A percentile compares a stretch with the other conserved stretches of the same genome.
These are phyloP conservation scores for Umbelopsis sp. DNA, from an alignment of 192 early-diverging fungal genomes.

Conservation along the genomic window DNA sequence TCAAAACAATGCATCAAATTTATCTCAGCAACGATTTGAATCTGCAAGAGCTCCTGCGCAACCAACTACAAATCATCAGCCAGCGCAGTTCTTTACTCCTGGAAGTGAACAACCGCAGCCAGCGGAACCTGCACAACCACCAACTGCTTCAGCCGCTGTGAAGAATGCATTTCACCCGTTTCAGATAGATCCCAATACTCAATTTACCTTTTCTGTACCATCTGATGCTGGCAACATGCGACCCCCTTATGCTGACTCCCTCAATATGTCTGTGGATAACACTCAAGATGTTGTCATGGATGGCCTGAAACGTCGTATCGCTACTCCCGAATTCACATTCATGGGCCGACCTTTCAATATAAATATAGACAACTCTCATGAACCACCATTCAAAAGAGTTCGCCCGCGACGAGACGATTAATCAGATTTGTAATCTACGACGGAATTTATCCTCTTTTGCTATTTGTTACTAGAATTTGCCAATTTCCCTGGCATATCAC, in stretches of 20 bases:
- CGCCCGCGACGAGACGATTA: slow-evolving; percentile 30
- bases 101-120: neutral
- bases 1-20: neutral
- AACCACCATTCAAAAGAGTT: slow-evolving; percentile 38
- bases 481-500: too few relatives aligned
- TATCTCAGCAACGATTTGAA: slow-evolving; percentile 8
- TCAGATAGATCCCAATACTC: slow-evolving; percentile 40
- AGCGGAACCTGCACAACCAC: slow-evolving; percentile 4
- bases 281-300: slow-evolving; percentile 18
- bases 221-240: slow-evolving; percentile 11
- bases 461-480: too few relatives aligned
- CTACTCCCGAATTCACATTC: slow-evolving; percentile 33
- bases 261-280: slow-evolving; percentile 15
- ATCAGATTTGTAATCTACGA: neutral
- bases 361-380: slow-evolving; percentile 24
- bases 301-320: slow-evolving; percentile 21
- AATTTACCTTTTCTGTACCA: slow-evolving; percentile 40
- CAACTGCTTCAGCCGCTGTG: neutral
- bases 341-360: slow-evolving; percentile 38
- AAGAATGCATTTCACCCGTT: slow-evolving; percentile 30
- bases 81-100: slow-evolving; percentile 4
- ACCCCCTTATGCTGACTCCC: slow-evolving; percentile 1
- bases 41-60: neutral
- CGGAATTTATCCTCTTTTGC: too few relatives aligned
- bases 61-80: neutral